Evolutionary conservation across 1,139 yeast species (phyloP), one percentile per base, ranked within the genome.

Genomic region (Sugiyamaella japonica): DNA sequence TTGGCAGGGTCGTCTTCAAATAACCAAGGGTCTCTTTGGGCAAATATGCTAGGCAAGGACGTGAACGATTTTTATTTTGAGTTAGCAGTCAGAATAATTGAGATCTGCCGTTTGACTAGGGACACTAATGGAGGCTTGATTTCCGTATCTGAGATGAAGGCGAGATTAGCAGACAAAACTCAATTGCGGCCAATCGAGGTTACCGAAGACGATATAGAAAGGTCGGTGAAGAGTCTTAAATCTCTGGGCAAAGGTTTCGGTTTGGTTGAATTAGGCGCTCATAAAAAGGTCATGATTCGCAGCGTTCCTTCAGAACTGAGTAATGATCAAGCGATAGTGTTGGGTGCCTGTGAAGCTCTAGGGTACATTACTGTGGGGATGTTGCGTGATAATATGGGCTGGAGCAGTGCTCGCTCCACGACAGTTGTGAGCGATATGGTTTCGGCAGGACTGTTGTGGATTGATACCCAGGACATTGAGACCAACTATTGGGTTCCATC

Each of bases 111-210:
- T 55, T 76, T 79, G 38, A 85, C 95, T 0, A 72, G 87, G 59
- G 84, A 80, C 57, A 73, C 85, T 56, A 89, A 88, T 65, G 97
- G 97, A 2, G 97, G 97, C 0, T 73, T 89, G 32, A 80, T 89
- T 5, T 73, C 88, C 0, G 73, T 87, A 47, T 76, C 80, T 44
- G 95, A 87, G 59, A 72, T 89, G 23, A 63, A 73, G 16, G 62
- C 65, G 3, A 54, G 71, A 12, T 63, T 76, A 13, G 70, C 66
- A 3, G 59, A 72, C 67, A 34, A 55, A 44, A 45, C 59, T 13
- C 61, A 57, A 54, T 43, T 61, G 39, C 51, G 63, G 9, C 66
- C 67, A 6, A 65, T 74, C 20, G 70, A 69, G 7, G 74, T 76
- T n/a, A 66, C 71, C 1, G 75, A 71, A 29, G 70, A 68, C 3